phyloP scores from a whole-genome alignment of 306 rosid species.

The Medicago lupulina region DNA sequence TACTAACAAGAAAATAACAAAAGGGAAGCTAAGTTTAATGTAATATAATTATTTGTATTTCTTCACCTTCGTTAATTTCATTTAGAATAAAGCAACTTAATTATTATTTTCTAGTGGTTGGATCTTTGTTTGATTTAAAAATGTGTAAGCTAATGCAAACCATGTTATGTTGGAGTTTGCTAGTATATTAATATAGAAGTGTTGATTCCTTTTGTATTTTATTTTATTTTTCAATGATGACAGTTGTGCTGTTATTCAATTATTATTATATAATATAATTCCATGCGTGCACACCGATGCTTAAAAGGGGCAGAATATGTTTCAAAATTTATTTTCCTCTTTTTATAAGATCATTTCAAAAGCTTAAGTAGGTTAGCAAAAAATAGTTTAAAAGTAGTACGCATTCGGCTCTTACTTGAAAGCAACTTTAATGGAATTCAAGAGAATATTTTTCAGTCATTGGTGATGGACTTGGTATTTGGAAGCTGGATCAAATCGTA shows the following conservation, averaged over 20 bases:
- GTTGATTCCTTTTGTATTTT: slow-evolving; percentile 20
- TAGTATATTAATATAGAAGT: not conserved
- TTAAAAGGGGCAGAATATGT: slow-evolving; percentile 21
- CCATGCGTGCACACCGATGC: slow-evolving; percentile 54
- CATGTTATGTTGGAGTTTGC: slow-evolving; percentile 37
- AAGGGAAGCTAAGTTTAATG: slow-evolving; percentile 18
- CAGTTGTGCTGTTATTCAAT: slow-evolving; percentile 24
- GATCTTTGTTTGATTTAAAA: slow-evolving; percentile 30
- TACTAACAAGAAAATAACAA: slow-evolving; percentile 41
- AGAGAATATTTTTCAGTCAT: too few species aligned
- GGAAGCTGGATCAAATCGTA: too few species aligned
- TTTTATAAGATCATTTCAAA: not conserved
- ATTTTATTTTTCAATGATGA: not conserved
- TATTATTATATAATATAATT: not conserved
- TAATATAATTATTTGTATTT: slow-evolving; percentile 35
- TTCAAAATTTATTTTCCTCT: not conserved
- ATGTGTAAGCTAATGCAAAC: slow-evolving; percentile 44
- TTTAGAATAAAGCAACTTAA: slow-evolving; percentile 46
- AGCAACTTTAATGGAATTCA: too few species aligned
- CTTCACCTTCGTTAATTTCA: slow-evolving; percentile 40
- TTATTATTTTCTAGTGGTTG: slow-evolving; percentile 37
- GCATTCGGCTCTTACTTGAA: too few species aligned
- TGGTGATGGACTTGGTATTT: too few species aligned
- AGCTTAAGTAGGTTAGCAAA: slow-evolving; percentile 25
- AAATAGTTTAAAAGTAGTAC: not conserved